Evolutionary conservation across 495 filamentous ascomycete genomes (phyloP).

Genomic region (Podospora didyma): DNA sequence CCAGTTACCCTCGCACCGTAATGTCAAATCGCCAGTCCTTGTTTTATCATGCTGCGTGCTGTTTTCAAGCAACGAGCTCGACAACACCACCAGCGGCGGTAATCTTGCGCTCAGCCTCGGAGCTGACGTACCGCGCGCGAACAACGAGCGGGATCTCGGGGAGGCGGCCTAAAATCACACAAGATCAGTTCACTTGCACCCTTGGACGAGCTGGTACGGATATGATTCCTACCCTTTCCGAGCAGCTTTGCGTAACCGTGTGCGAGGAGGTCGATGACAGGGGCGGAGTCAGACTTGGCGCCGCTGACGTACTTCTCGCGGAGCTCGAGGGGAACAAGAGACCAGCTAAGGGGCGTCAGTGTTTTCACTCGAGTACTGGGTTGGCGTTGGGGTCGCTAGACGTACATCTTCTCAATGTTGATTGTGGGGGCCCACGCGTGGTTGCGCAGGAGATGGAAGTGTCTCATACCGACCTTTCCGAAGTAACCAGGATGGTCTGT

Average conservation of each 20-base stretch:
- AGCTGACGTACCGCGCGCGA: conserved; percentile 30
- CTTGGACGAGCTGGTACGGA: background rate
- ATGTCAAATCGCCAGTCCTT: conserved; percentile 33
- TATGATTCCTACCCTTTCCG: conserved; percentile 27
- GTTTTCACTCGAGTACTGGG: background rate
- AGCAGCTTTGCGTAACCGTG: conserved; percentile 36
- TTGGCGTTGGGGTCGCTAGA: background rate
- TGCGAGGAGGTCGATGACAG: conserved; percentile 33
- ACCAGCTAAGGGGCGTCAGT: conserved; percentile 17
- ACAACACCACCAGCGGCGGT: conserved; percentile 32
- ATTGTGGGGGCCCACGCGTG: conserved; percentile 31
- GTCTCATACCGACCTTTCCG: conserved; percentile 37
- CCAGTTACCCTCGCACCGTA: conserved; percentile 30
- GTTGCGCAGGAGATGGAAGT: conserved; percentile 33
- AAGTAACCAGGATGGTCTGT: conserved; percentile 37
- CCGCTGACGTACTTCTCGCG: conserved; percentile 33
- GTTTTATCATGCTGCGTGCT: conserved; percentile 20
- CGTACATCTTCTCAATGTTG: conserved; percentile 36
- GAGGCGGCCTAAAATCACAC: conserved; percentile 22
- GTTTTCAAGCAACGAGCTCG: conserved; percentile 31
- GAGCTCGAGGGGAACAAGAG: conserved; percentile 30
- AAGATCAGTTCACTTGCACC: background rate
- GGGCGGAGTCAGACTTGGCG: conserved; percentile 28
- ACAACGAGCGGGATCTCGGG: conserved; percentile 32
- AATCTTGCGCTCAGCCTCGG: conserved; percentile 36